Evolutionary conservation across 2,329 filamentous ascomycete genomes (phyloP).

Genomic region (Nemania serpens): DNA sequence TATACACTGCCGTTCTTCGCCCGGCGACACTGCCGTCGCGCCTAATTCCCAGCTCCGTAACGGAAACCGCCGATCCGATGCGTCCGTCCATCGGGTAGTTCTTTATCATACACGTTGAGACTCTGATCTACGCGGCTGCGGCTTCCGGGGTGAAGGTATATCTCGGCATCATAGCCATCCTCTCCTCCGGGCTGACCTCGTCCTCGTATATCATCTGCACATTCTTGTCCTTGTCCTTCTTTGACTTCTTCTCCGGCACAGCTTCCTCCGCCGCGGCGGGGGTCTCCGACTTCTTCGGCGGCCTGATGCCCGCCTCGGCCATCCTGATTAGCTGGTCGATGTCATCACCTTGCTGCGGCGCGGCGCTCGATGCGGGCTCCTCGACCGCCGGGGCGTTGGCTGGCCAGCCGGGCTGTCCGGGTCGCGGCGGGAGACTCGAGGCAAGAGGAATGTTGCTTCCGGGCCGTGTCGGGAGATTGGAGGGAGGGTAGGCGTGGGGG

Average conservation of each 20-base stretch:
- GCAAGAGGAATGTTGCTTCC: conserved; percentile 47
- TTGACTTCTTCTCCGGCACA: conserved; percentile 64
- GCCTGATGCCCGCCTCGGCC: conserved; percentile 65
- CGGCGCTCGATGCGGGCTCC: conserved; percentile 52
- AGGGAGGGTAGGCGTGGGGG: conserved; percentile 46
- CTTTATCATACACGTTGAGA: conserved; percentile 10
- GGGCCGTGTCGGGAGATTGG: conserved; percentile 53
- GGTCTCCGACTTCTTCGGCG: conserved; percentile 46
- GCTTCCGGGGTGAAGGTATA: conserved; percentile 68
- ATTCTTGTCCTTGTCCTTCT: conserved; percentile 71
- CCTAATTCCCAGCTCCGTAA: too few relatives aligned
- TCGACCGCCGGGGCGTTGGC: conserved; percentile 51
- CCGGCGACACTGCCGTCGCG: too few relatives aligned
- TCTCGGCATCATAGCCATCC: conserved; percentile 77
- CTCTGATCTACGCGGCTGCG: conserved; percentile 7
- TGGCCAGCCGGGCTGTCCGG: conserved; percentile 43
- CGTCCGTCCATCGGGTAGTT: background rate
- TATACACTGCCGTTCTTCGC: too few relatives aligned
- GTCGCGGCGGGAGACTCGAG: conserved; percentile 51
- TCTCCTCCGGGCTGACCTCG: conserved; percentile 84
- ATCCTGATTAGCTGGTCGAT: conserved; percentile 69
- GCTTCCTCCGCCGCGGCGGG: conserved; percentile 47
- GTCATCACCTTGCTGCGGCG: conserved; percentile 57
- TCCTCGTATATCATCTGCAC: conserved; percentile 81
- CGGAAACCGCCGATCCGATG: too few relatives aligned